A percentile compares a stretch with the other conserved stretches of the same genome.
phyloP scores from a whole-genome alignment of 305 asterid species.

The Fraxinus platypoda region DNA sequence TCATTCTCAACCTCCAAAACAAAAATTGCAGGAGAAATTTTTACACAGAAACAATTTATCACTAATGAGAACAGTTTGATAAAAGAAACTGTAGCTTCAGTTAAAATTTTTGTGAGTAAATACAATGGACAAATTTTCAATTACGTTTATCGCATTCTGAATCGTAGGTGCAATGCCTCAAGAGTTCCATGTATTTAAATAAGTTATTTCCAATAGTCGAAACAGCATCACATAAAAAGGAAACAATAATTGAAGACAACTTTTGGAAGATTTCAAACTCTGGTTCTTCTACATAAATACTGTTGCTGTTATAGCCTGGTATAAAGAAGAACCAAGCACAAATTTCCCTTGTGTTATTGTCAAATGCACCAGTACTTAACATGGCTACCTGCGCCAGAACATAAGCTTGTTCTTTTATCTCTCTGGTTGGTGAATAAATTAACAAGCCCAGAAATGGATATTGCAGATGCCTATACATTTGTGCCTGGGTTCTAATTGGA shows the following conservation, averaged over 20 bases:
- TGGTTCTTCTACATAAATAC: conserved; percentile 33
- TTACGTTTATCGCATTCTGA: too few relatives aligned
- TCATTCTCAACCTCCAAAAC: not conserved
- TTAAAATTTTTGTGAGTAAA: too few relatives aligned
- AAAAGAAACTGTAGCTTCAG: not conserved
- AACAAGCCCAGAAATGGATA: conserved; percentile 55
- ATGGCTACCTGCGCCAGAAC: conserved; percentile 75
- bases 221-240: conserved; percentile 84
- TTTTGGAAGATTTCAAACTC: conserved; percentile 55
- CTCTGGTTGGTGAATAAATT: conserved; percentile 54
- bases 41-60: not conserved
- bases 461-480: conserved; percentile 69
- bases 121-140: too few relatives aligned
- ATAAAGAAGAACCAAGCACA: conserved; percentile 81
- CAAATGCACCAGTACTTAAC: conserved; percentile 94
- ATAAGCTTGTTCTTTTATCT: conserved; percentile 72
- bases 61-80: not conserved
- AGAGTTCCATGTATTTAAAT: conserved; percentile 59
- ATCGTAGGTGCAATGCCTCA: conserved; percentile 55
- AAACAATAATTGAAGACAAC: conserved; percentile 61
- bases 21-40: not conserved
- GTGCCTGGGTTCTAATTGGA: conserved; percentile 53
- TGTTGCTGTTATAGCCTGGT: conserved; percentile 57
- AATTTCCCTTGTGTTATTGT: conserved; percentile 64
- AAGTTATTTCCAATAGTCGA: conserved; percentile 71